These are phyloP conservation scores for Dichotomocladium elegans DNA, from an alignment of 371 early-diverging fungal genomes.

Conservation along the genomic window DNA sequence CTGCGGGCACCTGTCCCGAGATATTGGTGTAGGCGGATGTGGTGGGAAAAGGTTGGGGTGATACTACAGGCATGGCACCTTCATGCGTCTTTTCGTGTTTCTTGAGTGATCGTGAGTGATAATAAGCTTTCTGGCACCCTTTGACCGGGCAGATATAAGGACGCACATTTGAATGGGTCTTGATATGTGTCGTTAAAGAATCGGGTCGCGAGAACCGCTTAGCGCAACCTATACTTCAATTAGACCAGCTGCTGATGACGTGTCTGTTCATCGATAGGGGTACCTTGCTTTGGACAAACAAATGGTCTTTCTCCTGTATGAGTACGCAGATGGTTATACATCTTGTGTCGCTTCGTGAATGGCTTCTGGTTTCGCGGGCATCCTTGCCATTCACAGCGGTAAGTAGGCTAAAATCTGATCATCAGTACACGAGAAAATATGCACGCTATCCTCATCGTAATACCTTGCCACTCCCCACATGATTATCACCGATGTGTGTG, in stretches of 20 bases:
- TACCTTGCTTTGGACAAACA: constrained; percentile 29
- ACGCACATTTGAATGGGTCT: constrained; percentile 80
- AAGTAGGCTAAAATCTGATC: constrained; percentile 42
- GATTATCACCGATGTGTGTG: constrained; percentile 52
- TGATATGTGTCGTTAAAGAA: constrained; percentile 84
- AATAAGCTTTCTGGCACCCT: constrained; percentile 74
- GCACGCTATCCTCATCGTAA: not conserved
- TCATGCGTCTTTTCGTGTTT: constrained; percentile 73
- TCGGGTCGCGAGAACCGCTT: constrained; percentile 88
- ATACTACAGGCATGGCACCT: not conserved
- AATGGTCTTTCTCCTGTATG: constrained; percentile 87
- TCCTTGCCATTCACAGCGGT: constrained; percentile 80
- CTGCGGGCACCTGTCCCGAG: constrained; percentile 12
- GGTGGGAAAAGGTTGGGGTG: not conserved
- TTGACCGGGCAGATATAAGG: constrained; percentile 63
- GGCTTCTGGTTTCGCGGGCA: constrained; percentile 75
- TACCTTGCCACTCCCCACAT: constrained; percentile 46
- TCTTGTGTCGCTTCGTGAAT: constrained; percentile 88
- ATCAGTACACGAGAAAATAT: not conserved
- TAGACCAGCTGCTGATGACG: not conserved
- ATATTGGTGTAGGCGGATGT: not conserved
- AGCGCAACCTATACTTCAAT: constrained; percentile 44
- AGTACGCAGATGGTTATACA: constrained; percentile 84
- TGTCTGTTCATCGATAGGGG: not conserved
- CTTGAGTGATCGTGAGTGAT: constrained; percentile 76